Evolutionary conservation across 2,329 filamentous ascomycete species (phyloP).

Genomic region (Conoideocrella luteorostrata): DNA sequence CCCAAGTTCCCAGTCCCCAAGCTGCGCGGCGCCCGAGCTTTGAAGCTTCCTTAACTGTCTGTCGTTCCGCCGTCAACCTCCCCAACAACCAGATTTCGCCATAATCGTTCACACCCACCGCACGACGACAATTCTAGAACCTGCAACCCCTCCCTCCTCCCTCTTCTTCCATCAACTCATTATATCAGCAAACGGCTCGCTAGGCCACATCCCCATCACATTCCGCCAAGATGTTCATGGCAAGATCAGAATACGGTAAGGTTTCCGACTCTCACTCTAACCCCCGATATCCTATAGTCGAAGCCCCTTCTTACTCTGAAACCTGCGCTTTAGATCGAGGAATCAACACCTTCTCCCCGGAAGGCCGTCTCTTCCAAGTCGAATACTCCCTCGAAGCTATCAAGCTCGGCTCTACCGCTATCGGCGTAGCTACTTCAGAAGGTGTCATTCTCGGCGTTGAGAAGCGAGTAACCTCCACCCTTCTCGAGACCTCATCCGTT

Average conservation of each 20-base stretch:
- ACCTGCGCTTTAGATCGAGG: constrained; percentile 68
- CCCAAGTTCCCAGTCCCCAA: neutral
- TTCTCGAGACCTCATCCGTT: constrained; percentile 94
- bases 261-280: constrained; percentile 21
- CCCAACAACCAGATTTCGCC: neutral
- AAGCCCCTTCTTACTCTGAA: neutral
- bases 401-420: constrained; percentile 97
- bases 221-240: constrained; percentile 89
- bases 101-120: too few relatives aligned
- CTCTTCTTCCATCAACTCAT: too few relatives aligned
- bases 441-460: constrained; percentile 96
- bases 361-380: constrained; percentile 99
- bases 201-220: constrained; percentile 10
- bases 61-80: neutral
- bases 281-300: constrained; percentile 20
- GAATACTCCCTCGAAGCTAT: constrained; percentile 99
- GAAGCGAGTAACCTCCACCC: constrained; percentile 96
- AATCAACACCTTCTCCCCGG: constrained; percentile 99
- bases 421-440: constrained; percentile 91
- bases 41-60: neutral
- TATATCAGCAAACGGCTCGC: neutral
- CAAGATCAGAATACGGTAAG: constrained; percentile 99
- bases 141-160: neutral
- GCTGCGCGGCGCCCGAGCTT: neutral
- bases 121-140: neutral